A percentile compares a stretch with the other conserved stretches of the same genome.
Evolutionary conservation across 2,329 filamentous ascomycete genomes (phyloP).

Genomic region (Monosporascus ibericus): DNA sequence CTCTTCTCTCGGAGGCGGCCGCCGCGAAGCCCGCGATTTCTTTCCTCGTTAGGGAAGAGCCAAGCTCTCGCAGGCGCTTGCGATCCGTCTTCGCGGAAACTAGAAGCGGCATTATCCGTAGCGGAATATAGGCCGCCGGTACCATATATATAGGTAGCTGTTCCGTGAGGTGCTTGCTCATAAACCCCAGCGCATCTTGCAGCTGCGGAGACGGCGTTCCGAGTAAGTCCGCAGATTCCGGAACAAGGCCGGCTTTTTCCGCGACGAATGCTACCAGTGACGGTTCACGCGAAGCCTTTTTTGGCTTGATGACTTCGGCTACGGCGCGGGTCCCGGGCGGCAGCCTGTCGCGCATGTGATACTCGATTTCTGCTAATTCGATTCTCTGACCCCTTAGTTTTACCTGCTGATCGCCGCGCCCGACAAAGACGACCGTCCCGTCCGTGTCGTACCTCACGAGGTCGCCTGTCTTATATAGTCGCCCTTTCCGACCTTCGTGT

Average conservation of each 20-base stretch:
- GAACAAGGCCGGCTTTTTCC: constrained; percentile 22
- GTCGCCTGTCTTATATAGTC: constrained; percentile 56
- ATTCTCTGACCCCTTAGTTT: constrained; percentile 62
- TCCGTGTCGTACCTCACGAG: constrained; percentile 48
- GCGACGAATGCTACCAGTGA: constrained; percentile 40
- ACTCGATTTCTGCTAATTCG: constrained; percentile 51
- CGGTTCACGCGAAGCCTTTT: constrained; percentile 31
- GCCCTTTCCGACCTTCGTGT: constrained; percentile 31
- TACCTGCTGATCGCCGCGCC: constrained; percentile 61
- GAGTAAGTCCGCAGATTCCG: constrained; percentile 17
- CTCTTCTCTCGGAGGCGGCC: constrained; percentile 24
- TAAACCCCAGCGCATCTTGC: constrained; percentile 19
- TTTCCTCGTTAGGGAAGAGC: constrained; percentile 33
- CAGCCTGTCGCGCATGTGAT: constrained; percentile 39
- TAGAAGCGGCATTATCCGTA: constrained; percentile 38
- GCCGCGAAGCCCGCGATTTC: constrained; percentile 31
- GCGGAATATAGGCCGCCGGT: constrained; percentile 39
- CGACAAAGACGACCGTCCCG: constrained; percentile 49
- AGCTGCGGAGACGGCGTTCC: constrained; percentile 19
- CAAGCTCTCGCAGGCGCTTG: constrained; percentile 41
- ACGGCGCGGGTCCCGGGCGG: constrained; percentile 36
- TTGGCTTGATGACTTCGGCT: constrained; percentile 42
- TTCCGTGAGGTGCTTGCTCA: constrained; percentile 26
- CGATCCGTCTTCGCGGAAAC: constrained; percentile 45
- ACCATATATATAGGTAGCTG: constrained; percentile 39